Conservation (phyloP, 1,139 yeast species). For the Candida frijolesensis region DNA sequence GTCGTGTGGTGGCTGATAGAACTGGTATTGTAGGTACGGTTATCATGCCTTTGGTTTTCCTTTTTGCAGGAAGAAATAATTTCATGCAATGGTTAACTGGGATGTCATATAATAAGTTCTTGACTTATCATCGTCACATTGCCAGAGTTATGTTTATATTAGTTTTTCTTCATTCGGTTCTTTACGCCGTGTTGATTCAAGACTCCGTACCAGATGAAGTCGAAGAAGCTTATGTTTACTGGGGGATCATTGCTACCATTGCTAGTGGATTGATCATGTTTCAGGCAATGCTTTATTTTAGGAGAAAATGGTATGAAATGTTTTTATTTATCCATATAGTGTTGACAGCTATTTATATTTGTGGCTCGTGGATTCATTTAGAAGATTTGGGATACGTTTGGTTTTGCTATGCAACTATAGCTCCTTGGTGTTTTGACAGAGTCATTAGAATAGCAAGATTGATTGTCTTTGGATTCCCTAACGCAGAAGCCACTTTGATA, state of each 20-base stretch:
- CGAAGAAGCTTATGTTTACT: slow-evolving; percentile 25
- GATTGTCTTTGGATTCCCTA: slow-evolving; percentile 39
- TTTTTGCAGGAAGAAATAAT: slow-evolving; percentile 48
- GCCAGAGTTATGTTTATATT: slow-evolving; percentile 33
- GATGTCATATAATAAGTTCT: slow-evolving; percentile 39
- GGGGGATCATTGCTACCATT: slow-evolving; percentile 35
- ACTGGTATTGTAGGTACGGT: slow-evolving; percentile 35
- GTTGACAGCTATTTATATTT: slow-evolving; percentile 41
- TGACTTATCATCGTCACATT: slow-evolving; percentile 41
- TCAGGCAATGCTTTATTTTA: slow-evolving; percentile 41
- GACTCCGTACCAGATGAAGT: slow-evolving; percentile 14
- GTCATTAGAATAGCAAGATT: slow-evolving; percentile 37
- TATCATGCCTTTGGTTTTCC: slow-evolving; percentile 34
- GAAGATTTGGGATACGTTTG: slow-evolving; percentile 39
- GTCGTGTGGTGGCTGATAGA: slow-evolving; percentile 34
- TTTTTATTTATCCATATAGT: slow-evolving; percentile 44
- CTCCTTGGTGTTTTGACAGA: slow-evolving; percentile 49
- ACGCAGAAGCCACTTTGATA: slow-evolving; percentile 33
- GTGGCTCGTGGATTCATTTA: slow-evolving; percentile 47
- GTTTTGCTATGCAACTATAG: slow-evolving; percentile 39
- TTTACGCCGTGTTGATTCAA: slow-evolving; percentile 30
- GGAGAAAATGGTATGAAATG: slow-evolving; percentile 46
- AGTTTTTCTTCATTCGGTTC: slow-evolving; percentile 38
- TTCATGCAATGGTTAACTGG: slow-evolving; percentile 44
- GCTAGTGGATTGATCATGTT: slow-evolving; percentile 35